Evolutionary conservation across 164 flowering plant genomes (phyloP).

Genomic region (Sextonia rubra): DNA sequence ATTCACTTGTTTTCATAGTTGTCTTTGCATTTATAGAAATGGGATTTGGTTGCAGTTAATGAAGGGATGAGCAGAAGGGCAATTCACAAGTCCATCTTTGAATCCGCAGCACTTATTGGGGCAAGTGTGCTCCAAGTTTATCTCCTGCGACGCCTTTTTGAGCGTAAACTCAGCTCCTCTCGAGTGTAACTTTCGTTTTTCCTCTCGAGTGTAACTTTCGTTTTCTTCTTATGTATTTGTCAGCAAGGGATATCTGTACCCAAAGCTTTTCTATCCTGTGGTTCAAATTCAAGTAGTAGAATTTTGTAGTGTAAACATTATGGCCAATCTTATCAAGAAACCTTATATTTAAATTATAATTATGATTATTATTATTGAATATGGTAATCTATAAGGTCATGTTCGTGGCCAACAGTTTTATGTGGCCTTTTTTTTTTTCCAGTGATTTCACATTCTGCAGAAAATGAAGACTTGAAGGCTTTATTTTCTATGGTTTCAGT

Average conservation of each 20-base stretch:
- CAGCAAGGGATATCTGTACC: not conserved
- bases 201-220: slow-evolving; percentile 54
- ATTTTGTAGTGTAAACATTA: not conserved
- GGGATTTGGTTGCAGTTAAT: slow-evolving; percentile 53
- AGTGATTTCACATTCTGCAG: too few relatives aligned
- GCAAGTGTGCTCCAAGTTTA: slow-evolving; percentile 86
- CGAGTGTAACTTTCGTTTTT: slow-evolving; percentile 46
- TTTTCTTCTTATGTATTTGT: not conserved
- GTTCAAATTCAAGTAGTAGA: not conserved
- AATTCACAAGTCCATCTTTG: slow-evolving; percentile 74
- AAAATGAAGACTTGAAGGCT: too few relatives aligned
- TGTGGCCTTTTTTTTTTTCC: too few relatives aligned
- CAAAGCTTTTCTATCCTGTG: not conserved
- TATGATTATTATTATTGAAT: too few relatives aligned
- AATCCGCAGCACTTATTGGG: slow-evolving; percentile 75
- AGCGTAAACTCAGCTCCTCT: slow-evolving; percentile 68
- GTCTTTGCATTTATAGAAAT: not conserved
- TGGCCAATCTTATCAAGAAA: not conserved
- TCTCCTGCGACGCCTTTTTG: slow-evolving; percentile 81
- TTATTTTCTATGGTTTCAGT: too few relatives aligned
- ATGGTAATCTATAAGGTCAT: too few relatives aligned
- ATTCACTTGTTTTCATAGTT: not conserved
- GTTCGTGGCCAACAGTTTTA: too few relatives aligned
- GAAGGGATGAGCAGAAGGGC: slow-evolving; percentile 86
- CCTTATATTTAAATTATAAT: not conserved